These are phyloP conservation scores for Phytopythium litorale DNA, from an alignment of 352 stramenopile genomes.

Conservation along the genomic window DNA sequence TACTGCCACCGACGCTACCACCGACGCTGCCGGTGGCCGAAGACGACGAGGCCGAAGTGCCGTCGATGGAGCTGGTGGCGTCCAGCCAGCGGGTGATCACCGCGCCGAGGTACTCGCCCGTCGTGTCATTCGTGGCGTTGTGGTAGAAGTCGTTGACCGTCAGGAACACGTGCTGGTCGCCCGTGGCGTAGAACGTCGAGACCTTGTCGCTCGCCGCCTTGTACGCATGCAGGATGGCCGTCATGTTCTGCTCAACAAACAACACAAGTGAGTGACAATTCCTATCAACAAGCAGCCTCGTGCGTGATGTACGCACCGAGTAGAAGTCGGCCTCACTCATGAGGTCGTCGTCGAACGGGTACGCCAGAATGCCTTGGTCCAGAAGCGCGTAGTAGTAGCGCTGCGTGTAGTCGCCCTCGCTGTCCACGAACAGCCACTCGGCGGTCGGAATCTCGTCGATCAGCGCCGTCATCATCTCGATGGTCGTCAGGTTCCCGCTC, in stretches of 20 bases:
- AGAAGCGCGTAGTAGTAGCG: slow-evolving; percentile 59
- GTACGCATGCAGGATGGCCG: slow-evolving; percentile 24
- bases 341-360: slow-evolving; percentile 48
- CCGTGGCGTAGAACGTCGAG: slow-evolving; percentile 23
- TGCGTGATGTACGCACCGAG: slow-evolving; percentile 16
- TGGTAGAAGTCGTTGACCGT: slow-evolving; percentile 13
- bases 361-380: slow-evolving; percentile 42
- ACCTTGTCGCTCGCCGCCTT: slow-evolving; percentile 19
- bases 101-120: slow-evolving; percentile 16
- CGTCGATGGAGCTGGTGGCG: slow-evolving; percentile 12
- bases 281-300: background rate
- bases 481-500: slow-evolving; percentile 18
- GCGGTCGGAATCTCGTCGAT: slow-evolving; percentile 27
- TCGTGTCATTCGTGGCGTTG: slow-evolving; percentile 8
- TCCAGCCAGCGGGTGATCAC: slow-evolving; percentile 21
- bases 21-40: background rate
- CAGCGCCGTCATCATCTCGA: slow-evolving; percentile 36
- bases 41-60: background rate
- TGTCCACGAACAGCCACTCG: slow-evolving; percentile 64
- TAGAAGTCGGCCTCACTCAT: slow-evolving; percentile 47
- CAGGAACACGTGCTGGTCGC: slow-evolving; percentile 27
- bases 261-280: slow-evolving; percentile 6
- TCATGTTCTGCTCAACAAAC: slow-evolving; percentile 21
- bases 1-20: no score
- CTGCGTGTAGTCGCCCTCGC: slow-evolving; percentile 52